Evolutionary conservation across 2,329 filamentous ascomycete species (phyloP).

Genomic region (Berkeleyomyces basicola): DNA sequence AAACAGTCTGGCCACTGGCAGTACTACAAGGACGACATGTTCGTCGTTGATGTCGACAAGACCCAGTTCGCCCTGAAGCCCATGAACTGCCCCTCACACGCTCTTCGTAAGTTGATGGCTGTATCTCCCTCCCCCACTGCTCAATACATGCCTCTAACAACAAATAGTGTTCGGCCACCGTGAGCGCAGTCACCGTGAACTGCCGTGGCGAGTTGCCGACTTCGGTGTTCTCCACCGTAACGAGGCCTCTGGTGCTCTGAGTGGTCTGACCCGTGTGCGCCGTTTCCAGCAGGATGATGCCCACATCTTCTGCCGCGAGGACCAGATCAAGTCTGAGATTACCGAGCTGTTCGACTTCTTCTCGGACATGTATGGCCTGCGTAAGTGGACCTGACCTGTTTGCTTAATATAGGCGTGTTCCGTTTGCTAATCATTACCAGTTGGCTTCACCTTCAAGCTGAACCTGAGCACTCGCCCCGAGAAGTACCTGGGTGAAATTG

Average conservation of each 20-base stretch:
- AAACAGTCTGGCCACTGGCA: conserved; percentile 91
- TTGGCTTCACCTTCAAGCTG: conserved; percentile 60
- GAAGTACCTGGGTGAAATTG: conserved; percentile 71
- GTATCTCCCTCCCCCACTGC: background rate
- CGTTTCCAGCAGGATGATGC: conserved; percentile 94
- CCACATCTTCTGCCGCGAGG: conserved; percentile 83
- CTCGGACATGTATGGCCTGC: conserved; percentile 32
- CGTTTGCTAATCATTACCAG: conserved; percentile 11
- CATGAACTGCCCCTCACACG: conserved; percentile 97
- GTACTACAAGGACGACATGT: conserved; percentile 78
- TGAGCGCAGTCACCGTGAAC: conserved; percentile 37
- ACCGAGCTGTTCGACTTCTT: conserved; percentile 66
- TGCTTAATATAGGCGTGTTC: background rate
- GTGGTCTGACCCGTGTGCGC: conserved; percentile 78
- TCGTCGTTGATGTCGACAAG: conserved; percentile 61
- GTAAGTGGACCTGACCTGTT: conserved; percentile 21
- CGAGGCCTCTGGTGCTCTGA: conserved; percentile 81
- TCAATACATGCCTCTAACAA: background rate
- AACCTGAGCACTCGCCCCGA: conserved; percentile 85
- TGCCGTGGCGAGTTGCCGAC: conserved; percentile 85
- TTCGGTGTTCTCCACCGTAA: conserved; percentile 93
- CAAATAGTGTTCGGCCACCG: conserved; percentile 15
- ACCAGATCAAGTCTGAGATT: conserved; percentile 54
- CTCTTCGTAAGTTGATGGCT: conserved; percentile 22
- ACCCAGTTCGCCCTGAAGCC: conserved; percentile 61